Evolutionary conservation across 495 filamentous ascomycete species (phyloP), one percentile per base, ranked within the genome.

Genomic region (Neurospora sp.): DNA sequence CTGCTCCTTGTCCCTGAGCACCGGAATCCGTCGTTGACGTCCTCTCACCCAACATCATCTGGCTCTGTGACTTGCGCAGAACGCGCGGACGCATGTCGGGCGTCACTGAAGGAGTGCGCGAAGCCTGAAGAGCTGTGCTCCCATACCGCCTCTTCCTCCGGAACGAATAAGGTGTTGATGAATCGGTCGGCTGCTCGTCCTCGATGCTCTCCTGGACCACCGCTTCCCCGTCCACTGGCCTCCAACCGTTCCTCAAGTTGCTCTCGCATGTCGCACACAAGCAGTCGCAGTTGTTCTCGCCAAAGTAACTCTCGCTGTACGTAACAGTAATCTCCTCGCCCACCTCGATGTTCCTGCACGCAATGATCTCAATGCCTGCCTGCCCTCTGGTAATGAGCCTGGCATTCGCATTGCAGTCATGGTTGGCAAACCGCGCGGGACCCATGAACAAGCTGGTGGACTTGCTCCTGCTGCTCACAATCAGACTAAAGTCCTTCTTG

Each of bases 241-340:
- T 84, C 96, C 96, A 99, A 9, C 96, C 96, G 81, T 96, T 97
- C 38, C 87, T 84, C 71, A 86, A 83, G 12, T 84, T 82, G n/a
- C 85, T 81, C 82, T 99, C 96, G 77, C 96, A 99, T 0, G 92
- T 94, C 72, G 85, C 83, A 80, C 96, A 99, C 3, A 99, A 85
- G 80, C 96, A 99, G 79, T 99, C 96, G 78, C 93, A 93, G 76
- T 99, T 99, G 76, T 94, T 90, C 44, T 91, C 89, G 4, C 96
- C 96, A 81, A 99, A 99, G 79, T 99, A 99, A 77, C 96, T 92
- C 40, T 97, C 94, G 14, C 94, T 92, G 79, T 99, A 99, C 4
- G 88, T 92, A 1, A 98, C 94, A 0, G 96, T 98, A 74, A 99
- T 96, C 81, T 98, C 96, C 72, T 98, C 94, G 4, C 94, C 96